Conservation (phyloP, 163 green algal species). For the Coccomyxa subellipsoidea region DNA sequence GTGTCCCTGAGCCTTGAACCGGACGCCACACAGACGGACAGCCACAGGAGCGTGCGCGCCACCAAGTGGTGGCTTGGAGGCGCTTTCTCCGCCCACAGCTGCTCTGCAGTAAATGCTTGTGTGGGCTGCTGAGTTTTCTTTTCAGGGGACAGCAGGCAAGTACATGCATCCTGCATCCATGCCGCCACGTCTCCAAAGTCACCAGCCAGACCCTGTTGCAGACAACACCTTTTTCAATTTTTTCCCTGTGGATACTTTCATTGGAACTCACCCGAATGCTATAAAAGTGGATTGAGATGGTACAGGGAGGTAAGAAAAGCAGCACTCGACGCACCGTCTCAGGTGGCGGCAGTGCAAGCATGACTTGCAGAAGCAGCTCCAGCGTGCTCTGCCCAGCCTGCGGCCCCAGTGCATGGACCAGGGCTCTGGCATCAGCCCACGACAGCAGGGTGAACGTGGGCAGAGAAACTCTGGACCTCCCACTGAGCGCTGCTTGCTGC, state of each 20-base stretch:
- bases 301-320: background rate
- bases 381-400: background rate
- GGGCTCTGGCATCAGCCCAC: background rate
- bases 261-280: too few species aligned
- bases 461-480: background rate
- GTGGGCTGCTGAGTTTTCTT: background rate
- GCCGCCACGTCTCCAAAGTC: background rate
- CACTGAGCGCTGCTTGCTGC: background rate
- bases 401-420: background rate
- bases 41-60: background rate
- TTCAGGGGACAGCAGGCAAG: background rate
- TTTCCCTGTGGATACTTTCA: too few species aligned
- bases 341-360: background rate
- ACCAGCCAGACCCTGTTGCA: background rate
- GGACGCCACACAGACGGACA: background rate
- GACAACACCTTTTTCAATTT: background rate
- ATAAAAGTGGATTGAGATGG: too few species aligned
- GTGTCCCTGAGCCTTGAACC: background rate
- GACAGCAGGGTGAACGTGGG: background rate
- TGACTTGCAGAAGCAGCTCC: background rate
- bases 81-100: background rate
- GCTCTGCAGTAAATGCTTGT: background rate
- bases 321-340: background rate
- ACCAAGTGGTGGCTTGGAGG: background rate
- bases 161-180: background rate